Base-by-base conservation (phyloP, 345 rosid species). In the Nasturtium officinale region DNA sequence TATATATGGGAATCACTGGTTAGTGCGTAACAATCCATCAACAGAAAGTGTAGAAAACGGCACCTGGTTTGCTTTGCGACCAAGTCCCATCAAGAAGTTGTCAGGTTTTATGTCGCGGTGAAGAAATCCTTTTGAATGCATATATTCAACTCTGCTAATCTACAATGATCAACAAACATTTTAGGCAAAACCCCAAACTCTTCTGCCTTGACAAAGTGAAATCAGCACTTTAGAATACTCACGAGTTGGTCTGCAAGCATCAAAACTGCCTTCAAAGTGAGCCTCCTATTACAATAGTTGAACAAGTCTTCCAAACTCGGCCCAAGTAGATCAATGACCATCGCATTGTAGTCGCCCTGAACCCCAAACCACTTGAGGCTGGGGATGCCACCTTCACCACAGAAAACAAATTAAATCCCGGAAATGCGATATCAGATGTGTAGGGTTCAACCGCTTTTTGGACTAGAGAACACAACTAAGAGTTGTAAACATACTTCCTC, bases 231-330 rank as follows among this genome's bases (percentile, higher is more conserved):
- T 26, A 10, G 33, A 65, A 50, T 23, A 69, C 89, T 83, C 48
- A 88, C 96, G 59, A 90, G 73, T 68, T 90, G 96, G 80, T 90
- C 96, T 13, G 96, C 96, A 52, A 90, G 94, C 96, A 90, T 90
- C 71, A 90, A 73, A 11, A 90, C 96, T 16, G 96, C 76, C 78
- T 90, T 90, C 80, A 88, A 77, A 45, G 96, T 76, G 28, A 90
- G 84, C 75, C 82, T 87, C 80, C 94, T 77, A 65, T 81, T 87
- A 84, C 96, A 88, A 51, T 84, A 90, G 81, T 87, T 88, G 84
- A 90, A 90, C 72, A 90, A 65, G 78, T 90, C 96, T 77, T 90
- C 96, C 83, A 90, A 83, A 82, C 96, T 90, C 16, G 96, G 96
- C 11, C 96, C 94, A 73, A 90, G 94, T 66, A 90, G 92, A 73